These are phyloP conservation scores for Chamaenerion angustifolium DNA, from an alignment of 345 rosid species.

Conservation along the genomic window DNA sequence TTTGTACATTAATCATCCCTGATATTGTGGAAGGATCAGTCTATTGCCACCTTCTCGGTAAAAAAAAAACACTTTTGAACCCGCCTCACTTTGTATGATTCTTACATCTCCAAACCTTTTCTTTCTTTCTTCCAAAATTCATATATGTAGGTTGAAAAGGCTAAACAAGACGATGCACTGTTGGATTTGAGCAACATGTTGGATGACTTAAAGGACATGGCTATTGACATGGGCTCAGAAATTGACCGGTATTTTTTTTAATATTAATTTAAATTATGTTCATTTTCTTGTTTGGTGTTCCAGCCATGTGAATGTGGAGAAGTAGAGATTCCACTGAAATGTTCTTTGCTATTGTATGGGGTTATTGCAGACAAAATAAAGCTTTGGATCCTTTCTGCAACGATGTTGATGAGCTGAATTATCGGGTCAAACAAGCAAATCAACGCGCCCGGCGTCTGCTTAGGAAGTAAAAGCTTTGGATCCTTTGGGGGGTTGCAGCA, in stretches of 20 bases:
- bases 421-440: constrained; percentile 61
- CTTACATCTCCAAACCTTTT: too few species aligned
- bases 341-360: not conserved
- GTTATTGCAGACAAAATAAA: constrained; percentile 53
- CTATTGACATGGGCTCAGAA: constrained; percentile 60
- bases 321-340: not conserved
- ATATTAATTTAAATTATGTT: too few species aligned
- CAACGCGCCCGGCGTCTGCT: constrained; percentile 59
- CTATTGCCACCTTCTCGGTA: too few species aligned
- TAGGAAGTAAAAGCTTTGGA: constrained; percentile 33
- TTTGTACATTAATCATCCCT: too few species aligned
- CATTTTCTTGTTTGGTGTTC: too few species aligned
- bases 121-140: too few species aligned
- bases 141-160: constrained; percentile 43
- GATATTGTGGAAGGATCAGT: too few species aligned
- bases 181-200: constrained; percentile 53
- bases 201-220: constrained; percentile 79
- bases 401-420: constrained; percentile 60
- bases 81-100: too few species aligned
- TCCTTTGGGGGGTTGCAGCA: too few species aligned
- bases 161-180: constrained; percentile 73
- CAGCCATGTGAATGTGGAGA: too few species aligned
- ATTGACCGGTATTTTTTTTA: constrained; percentile 33
- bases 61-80: too few species aligned
- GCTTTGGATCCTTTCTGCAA: constrained; percentile 43